Evolutionary conservation across 129 eudicot species (phyloP), one percentile per base, ranked within the genome.

Genomic region (Silybum marianum): DNA sequence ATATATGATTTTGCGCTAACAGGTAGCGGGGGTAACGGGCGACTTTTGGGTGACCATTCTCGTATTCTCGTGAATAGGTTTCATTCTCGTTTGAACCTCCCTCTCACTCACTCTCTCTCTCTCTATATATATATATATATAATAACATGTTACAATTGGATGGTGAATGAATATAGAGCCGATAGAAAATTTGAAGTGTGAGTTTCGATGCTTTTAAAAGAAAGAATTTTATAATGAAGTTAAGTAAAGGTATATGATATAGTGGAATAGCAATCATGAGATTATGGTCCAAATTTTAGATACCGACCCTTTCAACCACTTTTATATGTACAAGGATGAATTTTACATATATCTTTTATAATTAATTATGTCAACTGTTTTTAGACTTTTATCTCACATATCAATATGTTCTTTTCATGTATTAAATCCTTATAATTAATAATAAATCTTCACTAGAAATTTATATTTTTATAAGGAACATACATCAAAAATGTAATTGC

Each of bases 251-350:
- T 28, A 69, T 25, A 19, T 25, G 32, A 25, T 26, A 26, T 25
- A 69, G 11, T 69, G 39, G 73, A 28, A 28, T 6, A 28, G 73
- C 40, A 69, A 69, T 69, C 40, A 69, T 69, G 73, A 69, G 39
- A 69, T 25, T 69, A 69, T 26, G 63, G 63, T 54, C 66, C 66
- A 58, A 58, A 58, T 58, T 58, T 58, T 58, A 18, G 23, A 58
- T n/a, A 58, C 23, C n/a, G 24, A 58, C 63, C 63, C 19, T 54
- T 54, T 18, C 63, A 54, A 54, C 63, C 22, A 16, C 24, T 58
- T 58, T 58, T 19, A 18, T 58, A 18, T 58, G n/a, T 19, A 14
- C 16, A 48, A 11, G 13, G 13, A 42, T 42, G 1, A 9, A 42
- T 42, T 9, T 42, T 42, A 9, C 11, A 42, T 42, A 9, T 12